Percentiles rank a stretch among this genome's conserved stretches.
Conservation (phyloP, 805 yeast species). For the Myxozyma udenii region DNA sequence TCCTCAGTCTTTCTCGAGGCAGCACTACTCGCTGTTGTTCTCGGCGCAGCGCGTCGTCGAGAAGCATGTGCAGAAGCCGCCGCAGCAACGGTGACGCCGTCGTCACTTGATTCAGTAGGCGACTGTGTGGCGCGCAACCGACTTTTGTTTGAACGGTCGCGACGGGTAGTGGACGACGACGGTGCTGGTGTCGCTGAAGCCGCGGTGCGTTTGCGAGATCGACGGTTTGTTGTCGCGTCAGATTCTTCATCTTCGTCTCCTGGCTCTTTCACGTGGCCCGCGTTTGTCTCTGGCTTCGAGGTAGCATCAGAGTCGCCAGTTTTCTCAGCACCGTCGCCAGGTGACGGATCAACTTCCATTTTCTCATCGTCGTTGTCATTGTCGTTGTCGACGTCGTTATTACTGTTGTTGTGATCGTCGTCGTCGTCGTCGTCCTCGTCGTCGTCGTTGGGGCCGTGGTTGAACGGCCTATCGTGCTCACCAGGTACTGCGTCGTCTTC, state of each 20-base stretch:
- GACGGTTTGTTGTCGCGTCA: no score
- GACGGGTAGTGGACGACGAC: slow-evolving; percentile 1
- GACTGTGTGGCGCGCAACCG: slow-evolving; percentile 15
- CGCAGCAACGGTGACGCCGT: slow-evolving; percentile 2
- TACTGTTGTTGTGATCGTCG: not conserved
- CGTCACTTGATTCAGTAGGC: slow-evolving; percentile 15
- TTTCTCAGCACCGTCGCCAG: slow-evolving; percentile 29
- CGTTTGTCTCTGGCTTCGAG: not conserved
- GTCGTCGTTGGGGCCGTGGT: no score
- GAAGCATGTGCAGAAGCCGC: slow-evolving; percentile 8
- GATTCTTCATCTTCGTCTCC: not conserved
- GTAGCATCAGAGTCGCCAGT: slow-evolving; percentile 26
- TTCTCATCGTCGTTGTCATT: slow-evolving; percentile 3
- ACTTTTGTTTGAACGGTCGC: slow-evolving; percentile 14
- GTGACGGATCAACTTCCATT: not conserved
- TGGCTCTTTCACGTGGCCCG: not conserved
- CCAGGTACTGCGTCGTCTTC: not conserved
- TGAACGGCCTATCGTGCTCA: no score
- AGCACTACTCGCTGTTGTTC: not conserved
- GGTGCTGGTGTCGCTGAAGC: not conserved
- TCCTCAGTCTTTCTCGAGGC: not conserved
- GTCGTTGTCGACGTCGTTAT: slow-evolving; percentile 3
- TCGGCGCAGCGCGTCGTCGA: not conserved
- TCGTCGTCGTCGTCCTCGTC: not conserved
- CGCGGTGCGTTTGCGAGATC: slow-evolving; percentile 1